Percentiles rank a stretch among this genome's conserved stretches.
These are phyloP conservation scores for Globisporangium ultimum DNA, from an alignment of 352 stramenopile species.

Conservation along the genomic window DNA sequence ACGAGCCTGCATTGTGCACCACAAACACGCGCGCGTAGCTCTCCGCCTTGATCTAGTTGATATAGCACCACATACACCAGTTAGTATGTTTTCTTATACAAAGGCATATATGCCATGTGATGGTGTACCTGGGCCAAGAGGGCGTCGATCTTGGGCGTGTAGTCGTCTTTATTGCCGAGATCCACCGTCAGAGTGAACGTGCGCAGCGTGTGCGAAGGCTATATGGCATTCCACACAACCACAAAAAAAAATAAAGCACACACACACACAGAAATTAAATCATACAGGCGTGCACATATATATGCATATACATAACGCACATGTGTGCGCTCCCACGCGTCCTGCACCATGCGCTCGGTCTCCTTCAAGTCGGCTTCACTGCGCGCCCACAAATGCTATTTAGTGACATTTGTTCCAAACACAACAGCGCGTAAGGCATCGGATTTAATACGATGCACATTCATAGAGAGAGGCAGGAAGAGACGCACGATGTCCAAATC, in stretches of 20 bases:
- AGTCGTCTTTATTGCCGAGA: conserved; percentile 37
- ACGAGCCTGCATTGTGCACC: conserved; percentile 83
- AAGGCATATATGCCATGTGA: conserved; percentile 1
- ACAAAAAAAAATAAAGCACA: no score
- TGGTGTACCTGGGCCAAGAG: conserved; percentile 27
- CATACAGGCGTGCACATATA: no score
- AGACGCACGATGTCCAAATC: conserved; percentile 49
- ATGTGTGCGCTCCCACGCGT: conserved; percentile 26
- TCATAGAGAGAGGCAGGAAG: not conserved
- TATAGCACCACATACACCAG: not conserved
- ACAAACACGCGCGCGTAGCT: conserved; percentile 49
- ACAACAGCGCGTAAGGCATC: conserved; percentile 1
- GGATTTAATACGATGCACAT: no score
- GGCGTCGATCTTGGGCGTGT: conserved; percentile 45
- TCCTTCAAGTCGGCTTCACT: conserved; percentile 47
- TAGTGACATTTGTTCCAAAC: conserved; percentile 12
- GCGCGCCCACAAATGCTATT: conserved; percentile 57
- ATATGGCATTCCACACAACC: no score
- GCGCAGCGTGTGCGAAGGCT: conserved; percentile 15
- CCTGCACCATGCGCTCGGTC: conserved; percentile 37
- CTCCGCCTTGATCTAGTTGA: conserved; percentile 22
- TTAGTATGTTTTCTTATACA: not conserved
- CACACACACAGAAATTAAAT: no score
- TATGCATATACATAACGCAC: not conserved
- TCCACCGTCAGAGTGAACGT: conserved; percentile 43